Base-by-base conservation (phyloP, 1,139 yeast genomes). In the Cylindricascospora bacillispora region DNA sequence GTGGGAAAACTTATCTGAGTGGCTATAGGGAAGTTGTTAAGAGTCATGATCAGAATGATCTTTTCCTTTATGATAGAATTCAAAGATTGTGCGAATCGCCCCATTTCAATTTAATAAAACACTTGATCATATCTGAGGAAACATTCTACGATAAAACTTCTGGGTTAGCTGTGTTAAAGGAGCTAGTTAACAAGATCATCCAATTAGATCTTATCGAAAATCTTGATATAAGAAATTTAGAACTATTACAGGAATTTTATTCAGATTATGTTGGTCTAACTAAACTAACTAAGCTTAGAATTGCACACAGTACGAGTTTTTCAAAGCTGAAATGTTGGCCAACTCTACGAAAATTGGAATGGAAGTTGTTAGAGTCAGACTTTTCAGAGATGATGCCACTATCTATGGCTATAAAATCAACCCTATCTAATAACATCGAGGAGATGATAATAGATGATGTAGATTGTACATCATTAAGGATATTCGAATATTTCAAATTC, bases 381-480 rank as follows among this genome's bases (percentile, higher is more conserved):
- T 24, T 20, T 6, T 16, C 12, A 9, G 7, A 13, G 10, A n/a
- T 18, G 9, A 20, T 14, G 12, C 12, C 10, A 11, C 12, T 29
- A 4, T 11, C 19, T 12, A 28, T 37, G 15, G 25, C 35, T 7
- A 17, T 21, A 11, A 15, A 24, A 21, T 34, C 22, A 26, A 31
- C 23, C 13, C 15, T 25, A 10, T 9, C 19, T 10, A 14, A 27
- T 12, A 25, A 32, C 12, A 10, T 45, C 7, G 33, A 30, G 13
- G 49, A 44, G 25, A 28, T 50, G 11, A 29, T 31, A 3, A 37
- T 49, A 4, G 37, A 37, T 13, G 59, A 57, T 30, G 57, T 57
- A 25, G 65, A 60, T 27, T 37, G 47, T n/a, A 56, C 65, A 3
- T 50, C 62, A 2, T 38, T 54, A 6, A 41, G 56, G 14, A 41